phyloP scores from a whole-genome alignment of 2,329 filamentous ascomycete genomes.

The Fusarium succisae region DNA sequence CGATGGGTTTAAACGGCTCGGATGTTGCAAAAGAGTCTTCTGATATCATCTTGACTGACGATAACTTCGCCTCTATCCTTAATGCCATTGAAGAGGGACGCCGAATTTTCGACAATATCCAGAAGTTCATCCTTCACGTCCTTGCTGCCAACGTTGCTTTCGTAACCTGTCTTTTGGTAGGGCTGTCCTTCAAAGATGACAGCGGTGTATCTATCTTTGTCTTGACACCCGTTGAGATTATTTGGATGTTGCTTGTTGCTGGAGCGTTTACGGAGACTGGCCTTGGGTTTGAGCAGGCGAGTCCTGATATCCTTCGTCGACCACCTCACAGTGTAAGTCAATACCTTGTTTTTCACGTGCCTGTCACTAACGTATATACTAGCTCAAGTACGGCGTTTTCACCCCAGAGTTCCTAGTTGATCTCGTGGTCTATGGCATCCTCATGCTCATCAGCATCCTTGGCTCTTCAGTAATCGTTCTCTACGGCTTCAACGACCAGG shows the following conservation, averaged over 20 bases:
- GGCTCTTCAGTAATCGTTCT: constrained; percentile 66
- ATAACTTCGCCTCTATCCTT: constrained; percentile 66
- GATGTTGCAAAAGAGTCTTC: constrained; percentile 76
- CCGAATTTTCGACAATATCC: constrained; percentile 75
- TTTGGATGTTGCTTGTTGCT: constrained; percentile 81
- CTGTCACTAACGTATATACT: neutral
- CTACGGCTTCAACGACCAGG: constrained; percentile 63
- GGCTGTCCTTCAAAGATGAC: constrained; percentile 73
- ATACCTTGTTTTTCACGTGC: neutral
- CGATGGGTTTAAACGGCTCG: constrained; percentile 71
- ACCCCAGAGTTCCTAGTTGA: constrained; percentile 71
- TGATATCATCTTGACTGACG: constrained; percentile 73
- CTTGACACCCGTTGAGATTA: constrained; percentile 74
- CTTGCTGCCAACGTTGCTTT: constrained; percentile 74
- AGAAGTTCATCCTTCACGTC: constrained; percentile 75
- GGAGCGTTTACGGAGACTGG: constrained; percentile 77
- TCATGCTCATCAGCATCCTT: constrained; percentile 69
- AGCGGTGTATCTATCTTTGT: constrained; percentile 74
- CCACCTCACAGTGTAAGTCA: constrained; percentile 57
- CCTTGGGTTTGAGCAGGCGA: constrained; percentile 74
- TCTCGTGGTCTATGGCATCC: constrained; percentile 70
- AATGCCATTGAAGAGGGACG: constrained; percentile 70
- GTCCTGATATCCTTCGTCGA: constrained; percentile 71
- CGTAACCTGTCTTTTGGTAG: constrained; percentile 72
- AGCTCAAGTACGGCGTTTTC: constrained; percentile 65